Conservation (phyloP, 2,329 filamentous ascomycete species). For the Chrysoporthe austroafricana region DNA sequence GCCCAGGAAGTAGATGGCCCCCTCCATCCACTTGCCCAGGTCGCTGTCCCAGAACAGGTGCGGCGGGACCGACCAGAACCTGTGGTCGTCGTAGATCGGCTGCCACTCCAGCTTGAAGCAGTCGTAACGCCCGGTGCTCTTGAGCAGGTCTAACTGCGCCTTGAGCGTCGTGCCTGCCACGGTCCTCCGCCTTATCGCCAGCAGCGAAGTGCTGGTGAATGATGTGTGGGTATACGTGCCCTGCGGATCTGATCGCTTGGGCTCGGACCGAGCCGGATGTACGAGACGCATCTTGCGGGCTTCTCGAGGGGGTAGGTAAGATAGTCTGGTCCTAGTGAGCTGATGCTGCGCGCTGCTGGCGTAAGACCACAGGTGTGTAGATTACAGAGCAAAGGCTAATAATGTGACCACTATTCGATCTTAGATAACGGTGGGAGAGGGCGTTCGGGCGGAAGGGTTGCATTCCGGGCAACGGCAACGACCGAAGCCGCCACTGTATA, state of each 20-base stretch:
- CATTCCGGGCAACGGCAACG: not conserved
- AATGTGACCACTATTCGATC: not conserved
- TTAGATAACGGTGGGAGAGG: not conserved
- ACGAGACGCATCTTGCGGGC: not conserved
- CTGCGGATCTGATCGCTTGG: slow-evolving; percentile 38
- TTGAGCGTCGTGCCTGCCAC: slow-evolving; percentile 46
- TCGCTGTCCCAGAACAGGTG: slow-evolving; percentile 55
- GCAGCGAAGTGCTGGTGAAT: slow-evolving; percentile 42
- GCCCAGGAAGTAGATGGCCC: slow-evolving; percentile 59
- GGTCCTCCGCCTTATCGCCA: slow-evolving; percentile 40
- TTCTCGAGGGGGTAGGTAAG: not conserved
- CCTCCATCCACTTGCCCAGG: slow-evolving; percentile 40
- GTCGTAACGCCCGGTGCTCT: slow-evolving; percentile 58
- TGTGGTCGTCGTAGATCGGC: slow-evolving; percentile 53
- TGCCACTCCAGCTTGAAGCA: slow-evolving; percentile 63
- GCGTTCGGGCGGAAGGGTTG: not conserved
- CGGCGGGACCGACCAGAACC: slow-evolving; percentile 58
- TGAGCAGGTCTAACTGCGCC: slow-evolving; percentile 57
- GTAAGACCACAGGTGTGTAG: not conserved
- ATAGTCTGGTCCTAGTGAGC: not conserved
- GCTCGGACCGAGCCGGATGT: not conserved
- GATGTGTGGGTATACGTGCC: slow-evolving; percentile 41
- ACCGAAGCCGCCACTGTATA: not conserved
- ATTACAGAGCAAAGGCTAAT: not conserved
- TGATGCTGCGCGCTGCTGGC: too few relatives aligned